Evolutionary conservation across 2,329 filamentous ascomycete species (phyloP).

Genomic region (Fusarium humuli): DNA sequence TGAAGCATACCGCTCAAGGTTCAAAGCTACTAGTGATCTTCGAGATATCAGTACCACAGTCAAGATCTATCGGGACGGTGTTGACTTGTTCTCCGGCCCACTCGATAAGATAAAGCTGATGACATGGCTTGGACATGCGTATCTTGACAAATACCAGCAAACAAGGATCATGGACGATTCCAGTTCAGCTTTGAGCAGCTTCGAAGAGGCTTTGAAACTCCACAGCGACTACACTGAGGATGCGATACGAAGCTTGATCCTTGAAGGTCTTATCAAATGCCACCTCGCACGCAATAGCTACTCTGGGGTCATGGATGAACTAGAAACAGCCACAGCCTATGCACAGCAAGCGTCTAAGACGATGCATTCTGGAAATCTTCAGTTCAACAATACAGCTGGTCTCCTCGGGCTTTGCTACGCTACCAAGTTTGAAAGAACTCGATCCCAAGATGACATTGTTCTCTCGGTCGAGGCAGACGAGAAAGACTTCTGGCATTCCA

Average conservation of each 20-base stretch:
- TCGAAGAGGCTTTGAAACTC: neutral
- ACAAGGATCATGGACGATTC: neutral
- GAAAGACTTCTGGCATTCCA: neutral
- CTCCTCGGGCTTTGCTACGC: neutral
- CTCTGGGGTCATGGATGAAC: rapidly evolving
- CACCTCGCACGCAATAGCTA: rapidly evolving
- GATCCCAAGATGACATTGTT: neutral
- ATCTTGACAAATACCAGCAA: neutral
- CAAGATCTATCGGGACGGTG: neutral
- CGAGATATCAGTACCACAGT: neutral
- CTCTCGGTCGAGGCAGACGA: neutral
- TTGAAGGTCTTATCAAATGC: neutral
- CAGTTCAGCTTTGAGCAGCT: neutral
- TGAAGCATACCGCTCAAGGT: neutral
- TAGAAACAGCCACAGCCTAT: rapidly evolving
- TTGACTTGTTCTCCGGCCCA: neutral
- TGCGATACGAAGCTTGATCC: neutral
- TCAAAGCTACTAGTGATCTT: neutral
- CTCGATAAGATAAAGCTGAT: neutral
- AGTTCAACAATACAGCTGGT: neutral
- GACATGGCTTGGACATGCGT: neutral
- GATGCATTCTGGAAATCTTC: rapidly evolving
- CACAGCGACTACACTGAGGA: neutral
- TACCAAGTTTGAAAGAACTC: neutral
- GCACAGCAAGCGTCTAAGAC: neutral